phyloP scores from a whole-genome alignment of 73 alveolate species.

The Symbiodinium natans region DNA sequence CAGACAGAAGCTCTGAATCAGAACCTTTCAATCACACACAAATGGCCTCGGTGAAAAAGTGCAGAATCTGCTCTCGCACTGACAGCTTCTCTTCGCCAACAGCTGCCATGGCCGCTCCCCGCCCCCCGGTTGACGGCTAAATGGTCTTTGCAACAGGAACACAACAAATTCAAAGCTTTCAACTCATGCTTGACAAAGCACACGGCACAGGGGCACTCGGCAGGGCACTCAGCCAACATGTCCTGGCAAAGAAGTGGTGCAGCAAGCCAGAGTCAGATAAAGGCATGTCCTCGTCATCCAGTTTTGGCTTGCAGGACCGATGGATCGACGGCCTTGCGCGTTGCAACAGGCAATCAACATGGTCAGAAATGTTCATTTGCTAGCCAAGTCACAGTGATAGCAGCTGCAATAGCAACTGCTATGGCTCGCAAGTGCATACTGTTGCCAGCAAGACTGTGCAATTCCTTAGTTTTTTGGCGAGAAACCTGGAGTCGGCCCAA shows the following conservation, averaged over 20 bases:
- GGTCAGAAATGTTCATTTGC: not conserved
- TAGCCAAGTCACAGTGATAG: not conserved
- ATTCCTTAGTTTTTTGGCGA: not conserved
- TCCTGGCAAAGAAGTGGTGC: not conserved
- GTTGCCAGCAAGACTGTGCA: constrained; percentile 1
- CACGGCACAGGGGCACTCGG: too few species aligned
- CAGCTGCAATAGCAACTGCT: not conserved
- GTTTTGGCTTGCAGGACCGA: not conserved
- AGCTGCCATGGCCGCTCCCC: not conserved
- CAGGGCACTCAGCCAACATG: not conserved
- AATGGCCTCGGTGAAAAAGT: not conserved
- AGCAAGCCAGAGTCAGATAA: not conserved
- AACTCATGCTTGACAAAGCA: too few species aligned
- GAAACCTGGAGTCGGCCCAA: too few species aligned
- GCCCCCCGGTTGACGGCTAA: not conserved
- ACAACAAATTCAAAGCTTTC: too few species aligned
- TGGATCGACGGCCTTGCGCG: too few species aligned
- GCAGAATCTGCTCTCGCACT: not conserved
- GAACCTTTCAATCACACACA: not conserved
- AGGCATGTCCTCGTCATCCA: not conserved
- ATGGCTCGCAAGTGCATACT: constrained; percentile 8
- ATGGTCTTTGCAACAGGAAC: too few species aligned
- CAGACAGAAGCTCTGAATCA: not conserved
- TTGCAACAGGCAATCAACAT: too few species aligned
- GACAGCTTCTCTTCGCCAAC: not conserved